Percentiles rank a stretch among this genome's conserved stretches.
phyloP scores from a whole-genome alignment of 768 basidiomycete species.

The Trametes elegans region DNA sequence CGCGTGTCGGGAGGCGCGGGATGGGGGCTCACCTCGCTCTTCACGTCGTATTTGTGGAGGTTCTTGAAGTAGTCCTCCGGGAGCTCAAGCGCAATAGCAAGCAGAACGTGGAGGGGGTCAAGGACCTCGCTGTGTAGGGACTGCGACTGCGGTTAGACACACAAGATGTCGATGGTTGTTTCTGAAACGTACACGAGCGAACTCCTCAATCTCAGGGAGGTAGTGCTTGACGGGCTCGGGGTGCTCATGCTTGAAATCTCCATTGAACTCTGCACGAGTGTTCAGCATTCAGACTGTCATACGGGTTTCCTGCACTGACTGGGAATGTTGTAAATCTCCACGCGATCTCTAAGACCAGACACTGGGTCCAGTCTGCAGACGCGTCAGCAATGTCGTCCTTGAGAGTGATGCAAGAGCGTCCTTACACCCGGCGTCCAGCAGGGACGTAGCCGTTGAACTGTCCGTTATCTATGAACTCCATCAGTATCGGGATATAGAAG shows the following conservation, averaged over 20 bases:
- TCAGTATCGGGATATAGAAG: not conserved
- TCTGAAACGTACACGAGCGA: slow-evolving; percentile 33
- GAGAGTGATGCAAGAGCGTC: not conserved
- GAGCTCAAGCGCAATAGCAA: slow-evolving; percentile 51
- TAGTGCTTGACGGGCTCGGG: slow-evolving; percentile 39
- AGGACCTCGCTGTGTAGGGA: slow-evolving; percentile 45
- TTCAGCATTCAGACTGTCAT: not conserved
- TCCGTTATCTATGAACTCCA: slow-evolving; percentile 33
- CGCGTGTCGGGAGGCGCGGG: not conserved
- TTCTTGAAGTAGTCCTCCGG: slow-evolving; percentile 48
- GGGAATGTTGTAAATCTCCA: slow-evolving; percentile 52
- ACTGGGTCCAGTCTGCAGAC: slow-evolving; percentile 32
- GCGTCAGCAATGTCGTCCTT: not conserved
- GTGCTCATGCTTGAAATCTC: slow-evolving; percentile 42
- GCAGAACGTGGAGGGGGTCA: slow-evolving; percentile 44
- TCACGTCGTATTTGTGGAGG: slow-evolving; percentile 43
- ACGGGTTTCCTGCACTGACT: slow-evolving; percentile 30
- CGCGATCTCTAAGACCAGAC: slow-evolving; percentile 40
- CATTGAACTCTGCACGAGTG: slow-evolving; percentile 40
- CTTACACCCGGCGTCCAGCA: slow-evolving; percentile 41
- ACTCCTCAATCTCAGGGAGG: slow-evolving; percentile 44
- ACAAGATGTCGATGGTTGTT: not conserved
- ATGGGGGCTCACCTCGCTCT: slow-evolving; percentile 37
- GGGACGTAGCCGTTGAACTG: slow-evolving; percentile 50
- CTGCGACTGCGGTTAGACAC: slow-evolving; percentile 11